Base-by-base conservation (phyloP, 2,329 filamentous ascomycete species). In the Fusarium oxysporum region DNA sequence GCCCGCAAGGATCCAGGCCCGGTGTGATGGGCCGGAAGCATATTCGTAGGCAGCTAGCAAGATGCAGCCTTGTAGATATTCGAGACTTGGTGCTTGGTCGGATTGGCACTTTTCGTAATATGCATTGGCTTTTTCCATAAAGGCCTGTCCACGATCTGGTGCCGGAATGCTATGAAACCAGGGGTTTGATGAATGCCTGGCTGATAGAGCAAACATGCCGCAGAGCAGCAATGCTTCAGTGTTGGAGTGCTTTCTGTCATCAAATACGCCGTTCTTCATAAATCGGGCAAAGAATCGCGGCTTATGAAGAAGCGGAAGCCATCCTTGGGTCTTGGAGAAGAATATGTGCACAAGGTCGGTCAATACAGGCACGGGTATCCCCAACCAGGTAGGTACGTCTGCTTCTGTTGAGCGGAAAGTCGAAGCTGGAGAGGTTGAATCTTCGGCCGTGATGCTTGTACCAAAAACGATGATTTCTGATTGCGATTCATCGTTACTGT, bases 161-260 rank as follows among this genome's bases (percentile, higher is more conserved):
- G 33, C 50, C 30, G 33, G 23, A 17, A 13, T 40, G 10, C 14
- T 14, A 1, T n/a, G 50, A 2, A 54, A 40, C 23, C 25, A 40
- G 6, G 23, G 7, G 4, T n/a, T 4, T 1, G 50, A 3, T 0
- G 50, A 54, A 2, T 53, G 23, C 0, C 50, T 3, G 0, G 50
- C 50, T 28, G 50, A 23, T 4, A 53, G 3, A 6, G 50, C 23
- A 54, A 38, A 54, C 33, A 54, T 16, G 7, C 50, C 50, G 10
- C 33, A 54, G 5, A 54, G 50, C 2, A 54, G 50, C 3, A 54
- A 2, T 5, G 23, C 5, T 1, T 54, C 50, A 2, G 33, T 54
- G 19, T 38, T 28, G 9, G 33, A 40, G 23, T 54, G 10, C 10
- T 17, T n/a, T n/a, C 23, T 38, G 1, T 54, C 23, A 17, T 12